Evolutionary conservation across 768 basidiomycete genomes (phyloP).

Genomic region (Lyophyllum decastes): DNA sequence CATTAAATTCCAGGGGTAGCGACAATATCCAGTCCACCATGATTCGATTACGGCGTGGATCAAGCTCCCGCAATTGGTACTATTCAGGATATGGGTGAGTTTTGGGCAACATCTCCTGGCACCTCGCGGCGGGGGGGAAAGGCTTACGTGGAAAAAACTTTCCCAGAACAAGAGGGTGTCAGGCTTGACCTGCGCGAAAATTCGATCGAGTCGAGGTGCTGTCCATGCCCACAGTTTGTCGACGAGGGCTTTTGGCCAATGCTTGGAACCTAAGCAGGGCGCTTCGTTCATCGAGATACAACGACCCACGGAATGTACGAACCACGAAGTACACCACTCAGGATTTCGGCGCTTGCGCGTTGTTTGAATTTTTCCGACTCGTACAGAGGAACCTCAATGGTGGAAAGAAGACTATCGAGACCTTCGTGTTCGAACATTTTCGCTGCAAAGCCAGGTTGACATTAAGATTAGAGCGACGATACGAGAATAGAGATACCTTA

Average conservation of each 20-base stretch:
- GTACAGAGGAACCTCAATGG: slow-evolving; percentile 60
- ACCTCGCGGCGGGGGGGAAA: too few species aligned
- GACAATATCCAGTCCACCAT: slow-evolving; percentile 77
- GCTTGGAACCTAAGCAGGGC: slow-evolving; percentile 65
- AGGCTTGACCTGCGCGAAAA: slow-evolving; percentile 79
- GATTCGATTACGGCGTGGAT: slow-evolving; percentile 75
- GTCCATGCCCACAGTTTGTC: slow-evolving; percentile 76
- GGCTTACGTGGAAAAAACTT: slow-evolving; percentile 54
- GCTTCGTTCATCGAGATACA: background rate
- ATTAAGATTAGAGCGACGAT: background rate
- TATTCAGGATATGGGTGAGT: slow-evolving; percentile 19
- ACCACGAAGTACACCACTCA: slow-evolving; percentile 79
- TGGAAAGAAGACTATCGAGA: slow-evolving; percentile 52
- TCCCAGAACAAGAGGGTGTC: slow-evolving; percentile 84
- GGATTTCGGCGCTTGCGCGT: slow-evolving; percentile 66
- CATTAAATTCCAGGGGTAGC: slow-evolving; percentile 78
- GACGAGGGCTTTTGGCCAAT: slow-evolving; percentile 65
- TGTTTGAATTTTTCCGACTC: slow-evolving; percentile 85
- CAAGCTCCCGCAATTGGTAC: slow-evolving; percentile 64
- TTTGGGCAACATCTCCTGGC: background rate
- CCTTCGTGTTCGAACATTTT: slow-evolving; percentile 62
- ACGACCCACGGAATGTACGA: slow-evolving; percentile 14
- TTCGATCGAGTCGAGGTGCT: slow-evolving; percentile 53
- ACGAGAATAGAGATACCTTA: slow-evolving; percentile 17
- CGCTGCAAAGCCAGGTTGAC: slow-evolving; percentile 37